Conservation (phyloP, 1,139 yeast species). For the Geotrichum histeridarum region DNA sequence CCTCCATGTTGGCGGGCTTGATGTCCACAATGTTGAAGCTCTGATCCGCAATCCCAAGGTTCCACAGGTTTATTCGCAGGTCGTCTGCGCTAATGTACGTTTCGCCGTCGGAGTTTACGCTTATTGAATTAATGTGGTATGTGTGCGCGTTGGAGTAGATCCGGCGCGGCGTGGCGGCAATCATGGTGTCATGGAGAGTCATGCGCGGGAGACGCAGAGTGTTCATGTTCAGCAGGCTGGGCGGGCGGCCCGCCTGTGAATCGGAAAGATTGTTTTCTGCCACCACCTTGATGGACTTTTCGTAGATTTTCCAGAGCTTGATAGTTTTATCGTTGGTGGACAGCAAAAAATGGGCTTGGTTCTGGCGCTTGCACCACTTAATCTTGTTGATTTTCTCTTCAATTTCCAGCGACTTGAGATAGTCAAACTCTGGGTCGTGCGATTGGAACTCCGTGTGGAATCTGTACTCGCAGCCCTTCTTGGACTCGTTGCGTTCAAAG, state of each 20-base stretch:
- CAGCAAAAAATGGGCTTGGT: slow-evolving; percentile 80
- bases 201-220: slow-evolving; percentile 74
- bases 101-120: slow-evolving; percentile 92
- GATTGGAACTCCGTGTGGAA: slow-evolving; percentile 96
- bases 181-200: slow-evolving; percentile 87
- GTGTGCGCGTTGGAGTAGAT: slow-evolving; percentile 96
- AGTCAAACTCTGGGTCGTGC: slow-evolving; percentile 98
- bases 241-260: slow-evolving; percentile 28
- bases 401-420: slow-evolving; percentile 88
- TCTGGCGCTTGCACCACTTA: slow-evolving; percentile 88
- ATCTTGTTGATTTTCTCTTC: slow-evolving; percentile 97
- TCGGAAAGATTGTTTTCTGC: slow-evolving; percentile 79
- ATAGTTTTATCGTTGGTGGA: slow-evolving; percentile 96
- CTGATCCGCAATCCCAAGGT: slow-evolving; percentile 89
- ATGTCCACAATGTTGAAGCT: slow-evolving; percentile 93
- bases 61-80: slow-evolving; percentile 93
- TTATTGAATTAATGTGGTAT: slow-evolving; percentile 92
- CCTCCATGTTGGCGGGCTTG: slow-evolving; percentile 98
- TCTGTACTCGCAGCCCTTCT: slow-evolving; percentile 86
- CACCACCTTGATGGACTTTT: slow-evolving; percentile 86
- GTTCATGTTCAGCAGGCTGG: slow-evolving; percentile 29
- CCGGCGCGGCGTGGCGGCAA: slow-evolving; percentile 90
- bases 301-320: slow-evolving; percentile 93
- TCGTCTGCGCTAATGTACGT: slow-evolving; percentile 93
- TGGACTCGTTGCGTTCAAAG: slow-evolving; percentile 79